Evolutionary conservation across 1,139 yeast genomes (phyloP).

Genomic region (Pichia sorboxylosa): DNA sequence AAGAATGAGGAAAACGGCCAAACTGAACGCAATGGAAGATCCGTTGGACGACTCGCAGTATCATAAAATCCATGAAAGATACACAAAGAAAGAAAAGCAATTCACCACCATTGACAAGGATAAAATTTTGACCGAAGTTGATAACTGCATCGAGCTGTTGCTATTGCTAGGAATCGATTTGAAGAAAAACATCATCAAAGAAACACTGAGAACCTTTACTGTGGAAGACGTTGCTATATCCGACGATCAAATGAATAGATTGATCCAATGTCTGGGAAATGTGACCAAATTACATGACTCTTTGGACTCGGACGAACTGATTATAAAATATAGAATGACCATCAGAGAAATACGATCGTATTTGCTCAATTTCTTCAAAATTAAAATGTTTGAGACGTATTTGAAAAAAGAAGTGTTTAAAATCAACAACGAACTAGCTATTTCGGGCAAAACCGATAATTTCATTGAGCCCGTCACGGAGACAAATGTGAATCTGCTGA

Average conservation of each 20-base stretch:
- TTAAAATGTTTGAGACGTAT: constrained; percentile 16
- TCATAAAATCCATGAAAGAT: constrained; percentile 26
- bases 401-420: constrained; percentile 13
- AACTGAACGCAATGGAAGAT: no score
- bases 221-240: constrained; percentile 7
- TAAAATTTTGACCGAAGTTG: constrained; percentile 34
- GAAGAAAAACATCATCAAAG: constrained; percentile 7
- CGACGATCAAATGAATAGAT: constrained; percentile 6
- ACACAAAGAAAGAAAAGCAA: constrained; percentile 37
- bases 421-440: neutral
- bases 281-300: constrained; percentile 31
- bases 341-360: constrained; percentile 32
- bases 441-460: neutral
- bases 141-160: constrained; percentile 23
- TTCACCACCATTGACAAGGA: constrained; percentile 34
- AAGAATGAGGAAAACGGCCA: no score
- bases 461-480: constrained; percentile 12
- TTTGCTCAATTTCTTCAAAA: constrained; percentile 27
- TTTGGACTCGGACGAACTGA: constrained; percentile 29
- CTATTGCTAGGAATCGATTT: constrained; percentile 14
- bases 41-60: constrained; percentile 15
- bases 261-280: constrained; percentile 27
- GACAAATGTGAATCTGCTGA: constrained; percentile 9
- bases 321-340: constrained; percentile 31
- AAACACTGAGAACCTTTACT: constrained; percentile 6